A percentile compares a stretch with the other conserved stretches of the same genome.
phyloP scores from a whole-genome alignment of 345 rosid genomes.

The Populus ilicifolia region DNA sequence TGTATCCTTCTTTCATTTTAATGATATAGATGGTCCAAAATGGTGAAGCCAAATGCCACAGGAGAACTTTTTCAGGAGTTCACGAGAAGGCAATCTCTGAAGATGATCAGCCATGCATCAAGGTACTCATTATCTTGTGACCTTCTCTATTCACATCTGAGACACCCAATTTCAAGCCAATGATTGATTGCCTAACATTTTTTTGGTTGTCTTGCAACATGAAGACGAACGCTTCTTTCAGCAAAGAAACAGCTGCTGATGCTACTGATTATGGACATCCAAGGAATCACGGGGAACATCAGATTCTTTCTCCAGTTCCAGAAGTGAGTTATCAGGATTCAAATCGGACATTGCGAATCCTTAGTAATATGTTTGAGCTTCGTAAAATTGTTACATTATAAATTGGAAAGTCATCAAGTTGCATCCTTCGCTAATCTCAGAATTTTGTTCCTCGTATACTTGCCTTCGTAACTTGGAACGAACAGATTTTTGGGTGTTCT shows the following conservation, averaged over 20 bases:
- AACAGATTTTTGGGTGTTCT: no score
- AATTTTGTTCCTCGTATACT: neutral
- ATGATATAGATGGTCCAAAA: constrained; percentile 57
- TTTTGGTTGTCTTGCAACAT: neutral
- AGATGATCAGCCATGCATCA: constrained; percentile 21
- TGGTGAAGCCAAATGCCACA: constrained; percentile 56
- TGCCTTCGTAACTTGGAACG: no score
- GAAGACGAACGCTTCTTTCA: constrained; percentile 26
- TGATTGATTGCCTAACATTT: neutral
- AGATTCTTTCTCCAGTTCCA: constrained; percentile 17
- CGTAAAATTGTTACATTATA: neutral
- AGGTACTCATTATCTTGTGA: constrained; percentile 21
- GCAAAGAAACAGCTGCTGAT: constrained; percentile 1
- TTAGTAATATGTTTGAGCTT: neutral
- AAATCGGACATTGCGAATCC: neutral
- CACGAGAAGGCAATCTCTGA: constrained; percentile 55
- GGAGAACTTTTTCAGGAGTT: constrained; percentile 38
- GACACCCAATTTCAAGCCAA: neutral
- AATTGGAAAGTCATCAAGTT: neutral
- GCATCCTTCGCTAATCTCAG: neutral
- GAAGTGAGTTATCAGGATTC: constrained; percentile 29
- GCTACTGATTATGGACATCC: neutral
- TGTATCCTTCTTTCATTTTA: neutral
- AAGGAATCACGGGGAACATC: constrained; percentile 4
- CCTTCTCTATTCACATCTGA: neutral